Evolutionary conservation across 495 filamentous ascomycete genomes (phyloP), one percentile per base, ranked within the genome.

Genomic region (Trichoderma erinaceum): DNA sequence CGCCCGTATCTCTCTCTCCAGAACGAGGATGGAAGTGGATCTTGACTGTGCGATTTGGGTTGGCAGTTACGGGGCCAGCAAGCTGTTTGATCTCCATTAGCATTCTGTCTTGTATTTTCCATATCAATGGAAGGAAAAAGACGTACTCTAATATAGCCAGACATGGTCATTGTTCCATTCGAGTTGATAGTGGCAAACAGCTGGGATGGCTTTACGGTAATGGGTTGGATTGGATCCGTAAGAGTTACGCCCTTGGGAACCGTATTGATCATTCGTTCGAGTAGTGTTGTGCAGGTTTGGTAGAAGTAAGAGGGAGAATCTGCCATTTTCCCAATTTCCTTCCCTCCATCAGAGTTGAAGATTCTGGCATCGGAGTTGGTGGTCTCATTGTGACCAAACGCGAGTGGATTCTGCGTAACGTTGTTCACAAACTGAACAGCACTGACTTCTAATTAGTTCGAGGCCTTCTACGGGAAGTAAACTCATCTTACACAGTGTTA

Each of bases 361-460:
- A 83, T 72, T 10, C 74, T 68, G 21, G 70, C 64, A 70, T 83
- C 81, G 3, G 81, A 81, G 41, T 76, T 73, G 3, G 73, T 76
- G 41, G 74, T 72, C 1, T 38, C 68, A 29, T 78, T 76, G 32
- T 61, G 44, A 50, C 69, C 69, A 61, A 66, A 68, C 3, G 76
- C 77, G 2, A 80, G 67, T 16, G 76, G 78, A 38, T 78, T 78
- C n/a, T 73, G 75, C 41, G 71, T 70, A 7, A 23, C 27, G 21
- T 68, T 68, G 18, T 25, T 38, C 13, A 68, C 67, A 15, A 48
- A 50, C 70, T 74, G 6, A 69, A 65, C 29, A 63, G 66, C 69
- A 21, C 67, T 68, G 12, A 23, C 16, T 61, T 29, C 13, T 15
- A 21, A 25, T 61, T 32, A 61, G 56, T 18, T 29, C 4, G 25